A percentile compares a stretch with the other conserved stretches of the same genome.
Conservation (phyloP, 2,329 filamentous ascomycete species). For the Knoxdaviesia proteae region DNA sequence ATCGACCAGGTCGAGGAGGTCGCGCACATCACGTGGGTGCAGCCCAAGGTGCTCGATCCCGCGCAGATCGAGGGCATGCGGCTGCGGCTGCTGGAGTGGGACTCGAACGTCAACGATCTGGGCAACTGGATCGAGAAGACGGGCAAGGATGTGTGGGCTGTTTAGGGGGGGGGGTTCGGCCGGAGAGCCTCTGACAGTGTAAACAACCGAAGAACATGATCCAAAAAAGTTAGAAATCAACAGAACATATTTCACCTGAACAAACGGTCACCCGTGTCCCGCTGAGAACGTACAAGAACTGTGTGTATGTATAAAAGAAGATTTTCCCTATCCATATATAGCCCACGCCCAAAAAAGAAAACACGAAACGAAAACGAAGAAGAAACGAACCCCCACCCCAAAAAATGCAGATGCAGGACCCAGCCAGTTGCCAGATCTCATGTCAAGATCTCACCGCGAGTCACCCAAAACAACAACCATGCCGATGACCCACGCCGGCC, state of each 20-base stretch:
- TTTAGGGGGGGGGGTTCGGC: slow-evolving; percentile 22
- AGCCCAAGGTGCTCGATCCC: slow-evolving; percentile 94
- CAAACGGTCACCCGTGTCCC: background rate
- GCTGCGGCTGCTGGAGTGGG: slow-evolving; percentile 76
- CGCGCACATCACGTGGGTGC: slow-evolving; percentile 94
- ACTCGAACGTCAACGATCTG: slow-evolving; percentile 82
- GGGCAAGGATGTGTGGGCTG: slow-evolving; percentile 90
- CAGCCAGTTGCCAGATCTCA: too few relatives aligned
- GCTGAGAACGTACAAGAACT: too few relatives aligned
- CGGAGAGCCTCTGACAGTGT: background rate
- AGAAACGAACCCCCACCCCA: too few relatives aligned
- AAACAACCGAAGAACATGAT: too few relatives aligned
- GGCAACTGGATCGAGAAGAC: slow-evolving; percentile 93
- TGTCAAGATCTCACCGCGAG: too few relatives aligned
- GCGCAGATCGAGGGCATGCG: slow-evolving; percentile 89
- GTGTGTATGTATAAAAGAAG: too few relatives aligned
- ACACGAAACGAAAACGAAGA: too few relatives aligned
- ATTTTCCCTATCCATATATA: too few relatives aligned
- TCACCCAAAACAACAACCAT: slow-evolving; percentile 25
- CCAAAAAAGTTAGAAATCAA: too few relatives aligned
- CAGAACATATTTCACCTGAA: too few relatives aligned
- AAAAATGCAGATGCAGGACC: too few relatives aligned
- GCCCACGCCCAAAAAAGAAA: too few relatives aligned
- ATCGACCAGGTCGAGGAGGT: slow-evolving; percentile 94
- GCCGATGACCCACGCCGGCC: slow-evolving; percentile 70